Evolutionary conservation across 163 green algal genomes (phyloP).

Genomic region (Coccomyxa subellipsoidea): DNA sequence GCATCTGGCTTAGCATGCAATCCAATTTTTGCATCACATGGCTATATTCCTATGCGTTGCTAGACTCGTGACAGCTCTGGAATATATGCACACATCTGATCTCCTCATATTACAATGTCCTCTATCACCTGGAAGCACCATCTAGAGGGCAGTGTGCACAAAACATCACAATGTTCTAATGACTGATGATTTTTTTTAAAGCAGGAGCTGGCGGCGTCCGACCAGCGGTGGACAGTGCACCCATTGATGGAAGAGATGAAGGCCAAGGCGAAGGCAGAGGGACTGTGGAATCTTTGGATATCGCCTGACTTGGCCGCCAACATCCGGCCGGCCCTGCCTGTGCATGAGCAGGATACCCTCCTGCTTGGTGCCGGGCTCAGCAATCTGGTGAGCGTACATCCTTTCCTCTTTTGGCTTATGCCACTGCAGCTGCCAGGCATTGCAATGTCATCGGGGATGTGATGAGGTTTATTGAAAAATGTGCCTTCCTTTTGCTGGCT

Average conservation of each 20-base stretch:
- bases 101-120: no score
- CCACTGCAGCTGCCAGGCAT: neutral
- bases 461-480: no score
- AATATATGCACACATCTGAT: no score
- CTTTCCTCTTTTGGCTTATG: neutral
- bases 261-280: conserved; percentile 52
- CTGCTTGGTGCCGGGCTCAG: conserved; percentile 70
- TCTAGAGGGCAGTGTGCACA: no score
- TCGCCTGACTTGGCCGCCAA: conserved; percentile 52
- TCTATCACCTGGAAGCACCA: no score
- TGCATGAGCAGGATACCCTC: neutral
- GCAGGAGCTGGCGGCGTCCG: conserved; percentile 14
- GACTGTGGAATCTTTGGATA: conserved; percentile 98
- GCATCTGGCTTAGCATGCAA: neutral
- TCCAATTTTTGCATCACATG: neutral
- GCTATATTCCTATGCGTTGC: no score
- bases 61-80: no score
- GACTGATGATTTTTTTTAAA: neutral
- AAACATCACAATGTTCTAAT: neutral
- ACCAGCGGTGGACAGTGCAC: conserved; percentile 73
- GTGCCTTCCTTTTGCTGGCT: no score
- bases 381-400: conserved; percentile 73
- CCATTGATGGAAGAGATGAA: conserved; percentile 83
- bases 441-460: no score
- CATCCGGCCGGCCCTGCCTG: neutral